These are phyloP conservation scores for Dioscorea zingiberensis DNA, from an alignment of 106 monocot species.

Conservation along the genomic window DNA sequence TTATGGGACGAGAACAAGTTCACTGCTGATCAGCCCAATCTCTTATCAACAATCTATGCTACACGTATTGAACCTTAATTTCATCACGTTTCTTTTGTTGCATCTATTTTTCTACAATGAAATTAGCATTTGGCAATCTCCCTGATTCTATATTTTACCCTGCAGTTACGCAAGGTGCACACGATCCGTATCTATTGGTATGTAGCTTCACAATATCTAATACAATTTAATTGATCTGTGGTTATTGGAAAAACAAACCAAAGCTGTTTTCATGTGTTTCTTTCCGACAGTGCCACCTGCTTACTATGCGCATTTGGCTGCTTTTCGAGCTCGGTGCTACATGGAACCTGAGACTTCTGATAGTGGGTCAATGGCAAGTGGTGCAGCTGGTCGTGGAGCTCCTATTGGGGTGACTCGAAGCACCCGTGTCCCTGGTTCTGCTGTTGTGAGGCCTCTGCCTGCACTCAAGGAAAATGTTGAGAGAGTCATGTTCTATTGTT, in stretches of 20 bases:
- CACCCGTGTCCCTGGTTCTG: conserved; percentile 26
- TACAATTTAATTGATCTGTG: background rate
- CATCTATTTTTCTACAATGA: background rate
- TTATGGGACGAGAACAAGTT: conserved; percentile 94
- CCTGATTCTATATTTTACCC: background rate
- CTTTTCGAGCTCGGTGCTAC: conserved; percentile 87
- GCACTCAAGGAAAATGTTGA: conserved; percentile 90
- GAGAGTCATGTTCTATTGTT: conserved; percentile 93
- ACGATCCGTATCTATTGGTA: conserved; percentile 77
- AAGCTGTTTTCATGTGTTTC: background rate
- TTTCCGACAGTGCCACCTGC: conserved; percentile 77
- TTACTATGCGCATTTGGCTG: conserved; percentile 93
- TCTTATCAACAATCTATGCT: conserved; percentile 90
- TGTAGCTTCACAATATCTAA: background rate
- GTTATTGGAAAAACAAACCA: background rate
- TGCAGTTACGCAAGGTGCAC: conserved; percentile 86
- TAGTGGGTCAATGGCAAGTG: conserved; percentile 60
- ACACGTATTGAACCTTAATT: conserved; percentile 43
- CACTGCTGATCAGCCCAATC: conserved; percentile 55
- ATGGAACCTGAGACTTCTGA: conserved; percentile 84
- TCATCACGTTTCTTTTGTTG: background rate
- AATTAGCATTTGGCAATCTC: background rate
- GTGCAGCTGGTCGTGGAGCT: conserved; percentile 40
- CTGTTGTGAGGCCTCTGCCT: conserved; percentile 74
- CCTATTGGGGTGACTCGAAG: conserved; percentile 21